A percentile compares a stretch with the other conserved stretches of the same genome.
phyloP scores from a whole-genome alignment of 139 green algal genomes.

The Auxenochlorella protothecoides region DNA sequence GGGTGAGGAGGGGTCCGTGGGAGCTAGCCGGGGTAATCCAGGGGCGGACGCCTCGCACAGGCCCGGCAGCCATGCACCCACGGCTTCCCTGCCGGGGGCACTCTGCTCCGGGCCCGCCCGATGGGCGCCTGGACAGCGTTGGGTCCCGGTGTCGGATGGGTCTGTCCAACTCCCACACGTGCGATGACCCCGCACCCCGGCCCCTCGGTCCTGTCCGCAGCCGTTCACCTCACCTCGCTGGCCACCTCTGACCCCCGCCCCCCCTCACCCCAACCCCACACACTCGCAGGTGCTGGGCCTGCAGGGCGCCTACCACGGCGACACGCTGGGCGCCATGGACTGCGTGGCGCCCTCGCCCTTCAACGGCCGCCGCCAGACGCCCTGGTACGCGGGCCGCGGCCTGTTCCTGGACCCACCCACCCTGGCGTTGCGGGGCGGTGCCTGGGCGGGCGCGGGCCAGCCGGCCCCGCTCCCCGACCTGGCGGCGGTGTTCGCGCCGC shows the following conservation, averaged over 20 bases:
- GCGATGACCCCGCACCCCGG: no score
- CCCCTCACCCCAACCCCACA: neutral
- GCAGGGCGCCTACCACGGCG: constrained; percentile 85
- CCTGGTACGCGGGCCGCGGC: constrained; percentile 64
- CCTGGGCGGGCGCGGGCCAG: constrained; percentile 12
- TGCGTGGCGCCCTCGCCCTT: constrained; percentile 59
- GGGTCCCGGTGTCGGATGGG: no score
- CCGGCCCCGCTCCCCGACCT: neutral
- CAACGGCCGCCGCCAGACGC: constrained; percentile 62
- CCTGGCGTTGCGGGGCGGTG: constrained; percentile 33
- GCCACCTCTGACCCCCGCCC: no score
- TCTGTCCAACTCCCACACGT: no score
- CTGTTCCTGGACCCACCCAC: constrained; percentile 73
- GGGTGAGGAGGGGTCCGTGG: neutral
- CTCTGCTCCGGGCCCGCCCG: no score
- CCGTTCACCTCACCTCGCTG: neutral
- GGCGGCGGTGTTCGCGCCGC: neutral
- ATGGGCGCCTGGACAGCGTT: no score
- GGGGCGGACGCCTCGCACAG: no score
- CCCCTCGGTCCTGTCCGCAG: neutral
- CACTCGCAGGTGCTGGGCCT: constrained; percentile 68
- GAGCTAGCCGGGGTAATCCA: neutral
- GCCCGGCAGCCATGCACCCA: neutral
- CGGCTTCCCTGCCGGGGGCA: no score
- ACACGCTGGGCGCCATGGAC: constrained; percentile 93